phyloP scores from a whole-genome alignment of 2,329 filamentous ascomycete species.

The Botrytis medusae region DNA sequence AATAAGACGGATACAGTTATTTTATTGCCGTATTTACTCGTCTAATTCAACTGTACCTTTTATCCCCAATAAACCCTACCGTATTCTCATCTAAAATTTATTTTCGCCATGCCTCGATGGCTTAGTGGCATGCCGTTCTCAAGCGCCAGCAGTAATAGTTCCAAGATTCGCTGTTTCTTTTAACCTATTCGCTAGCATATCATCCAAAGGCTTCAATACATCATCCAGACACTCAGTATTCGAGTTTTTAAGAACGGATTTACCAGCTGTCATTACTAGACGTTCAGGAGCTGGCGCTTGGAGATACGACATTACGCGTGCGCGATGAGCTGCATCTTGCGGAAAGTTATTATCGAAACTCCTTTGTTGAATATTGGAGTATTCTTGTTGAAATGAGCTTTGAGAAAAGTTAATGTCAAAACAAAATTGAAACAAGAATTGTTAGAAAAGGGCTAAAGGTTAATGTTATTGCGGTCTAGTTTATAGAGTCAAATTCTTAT shows the following conservation, averaged over 20 bases:
- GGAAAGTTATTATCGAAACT: neutral
- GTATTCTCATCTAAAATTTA: neutral
- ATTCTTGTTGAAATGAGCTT: neutral
- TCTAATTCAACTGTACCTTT: neutral
- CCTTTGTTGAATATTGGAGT: constrained; percentile 10
- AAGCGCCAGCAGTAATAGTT: neutral
- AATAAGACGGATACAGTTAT: neutral
- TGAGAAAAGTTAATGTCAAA: neutral
- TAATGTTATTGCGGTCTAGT: neutral
- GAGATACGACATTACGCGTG: constrained; percentile 20
- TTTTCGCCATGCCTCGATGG: neutral
- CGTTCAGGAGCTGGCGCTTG: constrained; percentile 15
- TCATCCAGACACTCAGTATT: neutral
- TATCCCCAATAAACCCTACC: neutral
- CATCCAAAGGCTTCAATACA: constrained; percentile 11
- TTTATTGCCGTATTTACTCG: neutral
- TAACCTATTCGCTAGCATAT: constrained; percentile 11
- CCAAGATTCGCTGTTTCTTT: neutral
- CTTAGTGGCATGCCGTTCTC: neutral
- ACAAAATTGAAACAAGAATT: neutral
- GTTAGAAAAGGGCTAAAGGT: no score
- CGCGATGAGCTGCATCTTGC: constrained; percentile 12
- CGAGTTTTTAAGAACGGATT: neutral
- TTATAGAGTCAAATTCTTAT: neutral
- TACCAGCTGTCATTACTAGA: constrained; percentile 18